Base-by-base conservation (phyloP, 2,329 filamentous ascomycete genomes). In the Bipolaris bicolor region DNA sequence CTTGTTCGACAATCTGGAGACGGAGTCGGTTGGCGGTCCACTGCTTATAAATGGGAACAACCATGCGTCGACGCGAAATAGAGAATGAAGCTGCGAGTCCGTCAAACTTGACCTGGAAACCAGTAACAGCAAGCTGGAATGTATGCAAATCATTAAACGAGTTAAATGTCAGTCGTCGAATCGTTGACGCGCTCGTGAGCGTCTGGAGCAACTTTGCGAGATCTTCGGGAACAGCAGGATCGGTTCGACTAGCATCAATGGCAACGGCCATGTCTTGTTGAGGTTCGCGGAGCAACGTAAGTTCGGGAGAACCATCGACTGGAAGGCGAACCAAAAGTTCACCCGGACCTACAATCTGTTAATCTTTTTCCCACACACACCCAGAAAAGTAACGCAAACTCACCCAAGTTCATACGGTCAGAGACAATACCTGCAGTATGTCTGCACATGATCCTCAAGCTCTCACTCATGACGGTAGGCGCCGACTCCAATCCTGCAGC, bases 21-120 rank as follows among this genome's bases (percentile, higher is more conserved):
- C 93, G 87, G 7, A 91, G 91, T 36, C 83, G 84, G n/a, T 83
- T 86, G 2, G 92, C 90, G 71, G 96, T 92, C 91, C 91, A 96
- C 76, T 95, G 95, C 79, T 97, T 96, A 79, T 96, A 90, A 64
- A 97, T 94, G 0, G 91, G 91, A 15, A 96, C 91, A 11, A 97
- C 91, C 89, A 93, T 95, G 64, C 91, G 86, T 47, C 91, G 87
- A 29, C 92, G 87, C 1, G 92, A 88, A 63, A 97, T 96, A 56
- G 89, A 88, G 74, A 97, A 91, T 0, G 86, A 87, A 7, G 84
- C 81, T 5, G 91, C 91, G 50, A 90, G 68, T 68, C 75, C 75
- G 43, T 75, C 74, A 47, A 75, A 77, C 62, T 71, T 79, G 15
- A 97, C 91, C 24, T 82, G 82, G 75, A 90, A 96, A 0, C 92